Evolutionary conservation across 2,329 filamentous ascomycete species (phyloP).

Genomic region (Thielaviopsis musarum): DNA sequence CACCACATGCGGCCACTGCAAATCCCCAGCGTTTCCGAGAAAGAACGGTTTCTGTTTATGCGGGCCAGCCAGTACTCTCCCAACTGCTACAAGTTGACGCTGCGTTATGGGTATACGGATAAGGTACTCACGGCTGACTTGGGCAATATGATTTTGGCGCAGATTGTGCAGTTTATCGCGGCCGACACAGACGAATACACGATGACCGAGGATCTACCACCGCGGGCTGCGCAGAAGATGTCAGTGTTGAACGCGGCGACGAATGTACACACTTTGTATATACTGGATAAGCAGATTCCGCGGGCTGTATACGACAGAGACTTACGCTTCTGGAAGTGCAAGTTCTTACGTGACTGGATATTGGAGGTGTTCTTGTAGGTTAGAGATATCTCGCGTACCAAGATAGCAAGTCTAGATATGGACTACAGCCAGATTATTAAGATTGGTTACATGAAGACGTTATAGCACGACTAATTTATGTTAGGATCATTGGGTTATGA

Average conservation of each 20-base stretch:
- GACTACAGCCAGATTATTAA: conserved; percentile 2
- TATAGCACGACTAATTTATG: neutral
- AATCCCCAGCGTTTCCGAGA: conserved; percentile 34
- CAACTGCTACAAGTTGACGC: conserved; percentile 50
- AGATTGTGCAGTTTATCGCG: conserved; percentile 38
- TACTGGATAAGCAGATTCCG: conserved; percentile 48
- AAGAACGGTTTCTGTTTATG: conserved; percentile 25
- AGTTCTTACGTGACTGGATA: conserved; percentile 26
- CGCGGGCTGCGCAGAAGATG: conserved; percentile 21
- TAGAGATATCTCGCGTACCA: conserved; percentile 46
- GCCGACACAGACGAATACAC: conserved; percentile 15
- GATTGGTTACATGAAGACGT: conserved; percentile 1
- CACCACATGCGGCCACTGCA: conserved; percentile 54
- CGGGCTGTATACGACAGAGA: conserved; percentile 24
- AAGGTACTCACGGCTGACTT: conserved; percentile 50
- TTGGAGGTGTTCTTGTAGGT: conserved; percentile 45
- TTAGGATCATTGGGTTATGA: neutral
- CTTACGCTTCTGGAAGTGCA: conserved; percentile 9
- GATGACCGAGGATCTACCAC: neutral
- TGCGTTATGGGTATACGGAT: conserved; percentile 59
- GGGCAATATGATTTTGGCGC: conserved; percentile 35
- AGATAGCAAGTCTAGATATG: conserved; percentile 40
- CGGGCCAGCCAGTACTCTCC: conserved; percentile 23
- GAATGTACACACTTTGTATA: conserved; percentile 33
- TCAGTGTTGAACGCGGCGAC: conserved; percentile 27